These are phyloP conservation scores for Stentor coeruleus DNA, from an alignment of 73 alveolate species.

Conservation along the genomic window DNA sequence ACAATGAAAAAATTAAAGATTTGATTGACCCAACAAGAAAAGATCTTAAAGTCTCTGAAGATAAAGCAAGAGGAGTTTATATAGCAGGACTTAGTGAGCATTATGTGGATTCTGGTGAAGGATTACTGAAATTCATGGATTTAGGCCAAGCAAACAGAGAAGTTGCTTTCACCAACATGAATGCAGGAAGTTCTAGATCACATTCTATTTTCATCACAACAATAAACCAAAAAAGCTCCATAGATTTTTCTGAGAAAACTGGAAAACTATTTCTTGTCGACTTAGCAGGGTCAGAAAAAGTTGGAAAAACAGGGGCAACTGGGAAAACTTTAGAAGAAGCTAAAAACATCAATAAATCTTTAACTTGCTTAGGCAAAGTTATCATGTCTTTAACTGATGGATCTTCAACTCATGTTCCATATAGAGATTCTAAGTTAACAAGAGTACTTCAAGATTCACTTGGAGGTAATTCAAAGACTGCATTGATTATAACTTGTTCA, in stretches of 20 bases:
- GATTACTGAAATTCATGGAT: conserved; percentile 36
- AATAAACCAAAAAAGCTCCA: conserved; percentile 44
- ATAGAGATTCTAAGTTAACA: conserved; percentile 84
- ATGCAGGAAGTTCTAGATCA: conserved; percentile 54
- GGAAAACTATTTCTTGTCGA: conserved; percentile 83
- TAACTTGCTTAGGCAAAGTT: conserved; percentile 71
- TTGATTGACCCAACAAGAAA: conserved; percentile 41
- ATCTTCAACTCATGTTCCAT: conserved; percentile 62
- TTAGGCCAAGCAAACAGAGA: conserved; percentile 54
- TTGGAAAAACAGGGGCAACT: conserved; percentile 63
- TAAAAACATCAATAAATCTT: conserved; percentile 57
- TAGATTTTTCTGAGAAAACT: conserved; percentile 43
- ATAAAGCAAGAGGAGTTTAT: conserved; percentile 53
- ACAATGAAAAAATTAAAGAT: conserved; percentile 49
- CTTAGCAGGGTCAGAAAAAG: conserved; percentile 94
- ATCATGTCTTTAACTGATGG: conserved; percentile 84
- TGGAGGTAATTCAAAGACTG: conserved; percentile 86
- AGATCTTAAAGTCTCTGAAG: conserved; percentile 55
- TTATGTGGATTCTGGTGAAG: conserved; percentile 34
- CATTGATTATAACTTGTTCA: conserved; percentile 68
- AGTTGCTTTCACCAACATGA: conserved; percentile 48
- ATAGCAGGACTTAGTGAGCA: conserved; percentile 62
- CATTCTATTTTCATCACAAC: conserved; percentile 56
- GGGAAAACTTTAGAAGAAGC: conserved; percentile 79
- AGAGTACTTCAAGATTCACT: conserved; percentile 77